phyloP scores from a whole-genome alignment of 768 basidiomycete genomes.

The Tulasnella sp. region DNA sequence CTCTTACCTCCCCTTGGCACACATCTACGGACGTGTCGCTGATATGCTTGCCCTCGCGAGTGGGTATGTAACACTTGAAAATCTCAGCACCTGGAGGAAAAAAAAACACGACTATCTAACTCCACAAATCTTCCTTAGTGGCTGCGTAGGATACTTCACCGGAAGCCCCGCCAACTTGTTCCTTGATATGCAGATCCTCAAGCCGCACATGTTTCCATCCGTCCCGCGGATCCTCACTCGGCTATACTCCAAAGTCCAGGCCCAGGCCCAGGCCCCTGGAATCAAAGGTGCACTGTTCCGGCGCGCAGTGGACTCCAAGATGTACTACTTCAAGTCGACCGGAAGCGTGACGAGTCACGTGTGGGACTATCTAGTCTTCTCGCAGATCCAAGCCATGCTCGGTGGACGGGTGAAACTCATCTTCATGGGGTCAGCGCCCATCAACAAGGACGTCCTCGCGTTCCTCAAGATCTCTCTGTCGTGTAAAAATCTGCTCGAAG shows the following conservation, averaged over 20 bases:
- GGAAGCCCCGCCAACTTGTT: slow-evolving; percentile 82
- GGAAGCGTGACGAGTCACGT: slow-evolving; percentile 63
- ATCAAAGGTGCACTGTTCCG: slow-evolving; percentile 52
- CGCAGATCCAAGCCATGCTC: slow-evolving; percentile 66
- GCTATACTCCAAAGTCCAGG: slow-evolving; percentile 44
- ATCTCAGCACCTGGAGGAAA: slow-evolving; percentile 13
- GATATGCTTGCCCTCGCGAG: slow-evolving; percentile 36
- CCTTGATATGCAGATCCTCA: slow-evolving; percentile 75
- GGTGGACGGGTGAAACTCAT: slow-evolving; percentile 66
- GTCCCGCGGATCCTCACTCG: slow-evolving; percentile 76
- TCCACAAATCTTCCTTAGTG: slow-evolving; percentile 41
- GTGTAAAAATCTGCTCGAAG: slow-evolving; percentile 37
- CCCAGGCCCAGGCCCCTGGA: slow-evolving; percentile 53
- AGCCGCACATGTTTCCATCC: slow-evolving; percentile 67
- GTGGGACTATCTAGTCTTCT: slow-evolving; percentile 84
- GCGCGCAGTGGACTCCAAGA: slow-evolving; percentile 64
- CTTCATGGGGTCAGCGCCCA: slow-evolving; percentile 78
- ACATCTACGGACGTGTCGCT: slow-evolving; percentile 65
- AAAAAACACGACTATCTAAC: slow-evolving; percentile 41
- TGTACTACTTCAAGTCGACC: slow-evolving; percentile 54
- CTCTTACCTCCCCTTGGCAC: slow-evolving; percentile 33
- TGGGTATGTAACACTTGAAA: slow-evolving; percentile 29
- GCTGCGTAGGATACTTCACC: slow-evolving; percentile 73
- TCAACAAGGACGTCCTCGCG: slow-evolving; percentile 73
- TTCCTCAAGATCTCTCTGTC: slow-evolving; percentile 75